Evolutionary conservation across 805 yeast species (phyloP).

Genomic region (Metschnikowia vanudenii): DNA sequence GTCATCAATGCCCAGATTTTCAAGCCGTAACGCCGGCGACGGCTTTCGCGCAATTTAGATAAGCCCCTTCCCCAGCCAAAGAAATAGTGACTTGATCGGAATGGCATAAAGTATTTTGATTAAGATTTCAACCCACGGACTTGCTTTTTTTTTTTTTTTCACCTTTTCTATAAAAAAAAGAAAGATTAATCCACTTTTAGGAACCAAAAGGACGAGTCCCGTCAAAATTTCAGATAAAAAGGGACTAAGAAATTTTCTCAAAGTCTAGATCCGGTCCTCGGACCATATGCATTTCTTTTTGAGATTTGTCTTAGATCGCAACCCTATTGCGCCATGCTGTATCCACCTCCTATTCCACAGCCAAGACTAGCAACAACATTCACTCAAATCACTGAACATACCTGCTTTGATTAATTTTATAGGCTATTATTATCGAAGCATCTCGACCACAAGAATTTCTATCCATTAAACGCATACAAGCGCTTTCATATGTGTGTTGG

Average conservation of each 20-base stretch:
- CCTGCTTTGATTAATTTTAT: too few relatives aligned
- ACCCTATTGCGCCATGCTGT: background rate
- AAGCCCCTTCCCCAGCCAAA: conserved; percentile 3
- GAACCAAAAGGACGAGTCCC: too few relatives aligned
- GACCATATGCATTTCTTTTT: background rate
- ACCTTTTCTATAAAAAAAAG: too few relatives aligned
- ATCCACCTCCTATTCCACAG: background rate
- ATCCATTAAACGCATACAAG: too few relatives aligned
- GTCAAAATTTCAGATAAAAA: background rate
- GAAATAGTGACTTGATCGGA: background rate
- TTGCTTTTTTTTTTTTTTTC: background rate
- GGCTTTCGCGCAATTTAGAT: conserved; percentile 2
- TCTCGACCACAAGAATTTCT: too few relatives aligned
- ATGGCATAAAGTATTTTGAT: background rate
- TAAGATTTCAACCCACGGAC: background rate
- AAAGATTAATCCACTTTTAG: too few relatives aligned
- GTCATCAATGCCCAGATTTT: background rate
- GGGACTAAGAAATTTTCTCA: background rate
- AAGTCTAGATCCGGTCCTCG: background rate
- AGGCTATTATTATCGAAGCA: too few relatives aligned
- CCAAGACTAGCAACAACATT: too few relatives aligned
- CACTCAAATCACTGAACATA: too few relatives aligned
- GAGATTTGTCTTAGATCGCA: conserved; percentile 1
- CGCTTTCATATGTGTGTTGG: too few relatives aligned
- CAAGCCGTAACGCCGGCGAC: background rate